Conservation (phyloP, 2,329 filamentous ascomycete genomes). For the Epichloe brachyelytri region DNA sequence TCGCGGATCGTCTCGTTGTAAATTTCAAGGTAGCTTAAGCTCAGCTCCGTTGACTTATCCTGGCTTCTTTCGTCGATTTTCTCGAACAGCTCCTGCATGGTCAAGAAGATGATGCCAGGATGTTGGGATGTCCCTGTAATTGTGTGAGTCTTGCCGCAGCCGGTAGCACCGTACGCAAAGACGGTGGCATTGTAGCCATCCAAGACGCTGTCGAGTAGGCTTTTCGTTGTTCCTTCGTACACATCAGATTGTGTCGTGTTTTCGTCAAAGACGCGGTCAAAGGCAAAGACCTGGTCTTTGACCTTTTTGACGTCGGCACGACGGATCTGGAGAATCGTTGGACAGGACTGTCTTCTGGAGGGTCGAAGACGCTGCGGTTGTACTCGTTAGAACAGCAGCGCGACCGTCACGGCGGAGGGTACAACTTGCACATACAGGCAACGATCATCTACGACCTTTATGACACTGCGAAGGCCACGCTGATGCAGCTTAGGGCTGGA, state of each 20-base stretch:
- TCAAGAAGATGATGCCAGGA: slow-evolving; percentile 95
- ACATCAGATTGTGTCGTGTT: slow-evolving; percentile 85
- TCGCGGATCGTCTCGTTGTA: slow-evolving; percentile 99
- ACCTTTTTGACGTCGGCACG: slow-evolving; percentile 76
- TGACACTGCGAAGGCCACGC: slow-evolving; percentile 78
- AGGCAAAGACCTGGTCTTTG: slow-evolving; percentile 95
- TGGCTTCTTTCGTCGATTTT: slow-evolving; percentile 76
- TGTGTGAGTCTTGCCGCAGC: slow-evolving; percentile 96
- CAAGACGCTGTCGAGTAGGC: slow-evolving; percentile 83
- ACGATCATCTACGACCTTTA: slow-evolving; percentile 92
- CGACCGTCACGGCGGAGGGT: background rate
- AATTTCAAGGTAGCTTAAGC: slow-evolving; percentile 91
- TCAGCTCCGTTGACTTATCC: slow-evolving; percentile 81
- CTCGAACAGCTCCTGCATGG: slow-evolving; percentile 98
- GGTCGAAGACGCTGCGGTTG: slow-evolving; percentile 71
- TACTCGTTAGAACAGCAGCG: background rate
- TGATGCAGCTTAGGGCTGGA: slow-evolving; percentile 70
- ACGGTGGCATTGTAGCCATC: slow-evolving; percentile 98
- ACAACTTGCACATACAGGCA: slow-evolving; percentile 60
- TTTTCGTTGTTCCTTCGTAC: slow-evolving; percentile 84
- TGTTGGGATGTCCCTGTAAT: slow-evolving; percentile 87
- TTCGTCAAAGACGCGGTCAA: slow-evolving; percentile 94
- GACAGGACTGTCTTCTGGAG: slow-evolving; percentile 86
- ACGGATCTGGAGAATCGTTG: slow-evolving; percentile 77
- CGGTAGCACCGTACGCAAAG: slow-evolving; percentile 94